Evolutionary conservation across 2,329 filamentous ascomycete genomes (phyloP), one percentile per base, ranked within the genome.

Genomic region (Neofusicoccum laricinum): DNA sequence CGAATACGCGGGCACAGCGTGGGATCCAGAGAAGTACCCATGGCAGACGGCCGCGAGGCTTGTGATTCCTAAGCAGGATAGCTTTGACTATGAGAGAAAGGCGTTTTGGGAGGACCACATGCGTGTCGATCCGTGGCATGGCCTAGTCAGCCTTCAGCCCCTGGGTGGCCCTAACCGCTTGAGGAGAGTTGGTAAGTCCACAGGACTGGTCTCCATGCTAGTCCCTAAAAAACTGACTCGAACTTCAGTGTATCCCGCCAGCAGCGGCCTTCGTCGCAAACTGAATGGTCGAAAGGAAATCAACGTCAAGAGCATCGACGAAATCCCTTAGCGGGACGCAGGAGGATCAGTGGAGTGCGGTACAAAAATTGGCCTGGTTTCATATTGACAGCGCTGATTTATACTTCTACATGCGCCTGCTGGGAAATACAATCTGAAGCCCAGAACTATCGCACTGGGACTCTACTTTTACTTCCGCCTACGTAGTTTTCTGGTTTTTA

Each of bases 21-120:
- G 80, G 80, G 80, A 84, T 51, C 71, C 75, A 3, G 75, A 78
- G 41, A 82, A 79, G 51, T 83, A 80, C 63, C 81, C 80, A 1
- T 83, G 76, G 71, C 78, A 83, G 67, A 80, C 78, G 1, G 76
- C 83, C 5, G 81, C 78, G 1, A 76, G 69, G 30, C 67, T 80
- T 14, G 68, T 73, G 17, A 72, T 80, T 12, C 78, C 76, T 2
- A 75, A 76, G 67, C 78, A 82, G 65, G 76, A 81, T 53, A 76
- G 72, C 17, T 80, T 79, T 57, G 73, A 76, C 57, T 71, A 74
- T 55, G 73, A 77, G 51, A 68, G 77, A 21, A 79, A 78, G 70
- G 71, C 70, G 0, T 80, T 80, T 61, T 81, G 76, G 78, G 78
- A 82, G 58, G 67, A 81, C 66, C 74, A 79, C 55, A 76, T 81